These are phyloP conservation scores for Claviceps citrina DNA, from an alignment of 2,329 filamentous ascomycete genomes.

Conservation along the genomic window DNA sequence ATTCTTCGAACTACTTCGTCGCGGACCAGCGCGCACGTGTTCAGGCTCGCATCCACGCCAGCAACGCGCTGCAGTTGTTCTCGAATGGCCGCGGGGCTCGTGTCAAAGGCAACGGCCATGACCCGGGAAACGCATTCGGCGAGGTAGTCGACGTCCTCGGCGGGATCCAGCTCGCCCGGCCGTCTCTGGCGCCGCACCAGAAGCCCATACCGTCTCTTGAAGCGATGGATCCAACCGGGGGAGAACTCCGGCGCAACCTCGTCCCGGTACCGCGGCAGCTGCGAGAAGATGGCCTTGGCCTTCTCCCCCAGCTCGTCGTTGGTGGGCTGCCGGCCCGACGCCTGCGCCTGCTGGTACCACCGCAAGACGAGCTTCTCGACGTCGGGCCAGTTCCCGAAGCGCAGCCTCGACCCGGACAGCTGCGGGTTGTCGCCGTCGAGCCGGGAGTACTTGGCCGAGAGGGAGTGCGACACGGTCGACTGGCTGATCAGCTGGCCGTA, in stretches of 20 bases:
- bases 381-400: constrained; percentile 49
- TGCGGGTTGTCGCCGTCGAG: constrained; percentile 44
- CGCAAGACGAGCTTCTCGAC: constrained; percentile 42
- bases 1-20: constrained; percentile 37
- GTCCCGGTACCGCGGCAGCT: constrained; percentile 44
- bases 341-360: constrained; percentile 38
- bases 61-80: constrained; percentile 41
- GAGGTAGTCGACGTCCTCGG: constrained; percentile 43
- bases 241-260: constrained; percentile 46
- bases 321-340: constrained; percentile 40
- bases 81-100: constrained; percentile 42
- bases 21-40: constrained; percentile 40
- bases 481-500: constrained; percentile 47
- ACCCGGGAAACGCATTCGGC: constrained; percentile 44
- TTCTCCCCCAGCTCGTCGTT: constrained; percentile 49
- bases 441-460: constrained; percentile 46
- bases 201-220: constrained; percentile 47
- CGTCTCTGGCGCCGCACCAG: constrained; percentile 41
- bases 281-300: constrained; percentile 42
- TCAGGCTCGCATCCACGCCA: constrained; percentile 38
- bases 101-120: constrained; percentile 42
- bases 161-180: constrained; percentile 30
- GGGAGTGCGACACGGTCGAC: constrained; percentile 46
- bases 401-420: constrained; percentile 45
- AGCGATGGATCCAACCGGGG: constrained; percentile 48